These are phyloP conservation scores for Cadophora sp. DNA, from an alignment of 2,329 filamentous ascomycete genomes.

Conservation along the genomic window DNA sequence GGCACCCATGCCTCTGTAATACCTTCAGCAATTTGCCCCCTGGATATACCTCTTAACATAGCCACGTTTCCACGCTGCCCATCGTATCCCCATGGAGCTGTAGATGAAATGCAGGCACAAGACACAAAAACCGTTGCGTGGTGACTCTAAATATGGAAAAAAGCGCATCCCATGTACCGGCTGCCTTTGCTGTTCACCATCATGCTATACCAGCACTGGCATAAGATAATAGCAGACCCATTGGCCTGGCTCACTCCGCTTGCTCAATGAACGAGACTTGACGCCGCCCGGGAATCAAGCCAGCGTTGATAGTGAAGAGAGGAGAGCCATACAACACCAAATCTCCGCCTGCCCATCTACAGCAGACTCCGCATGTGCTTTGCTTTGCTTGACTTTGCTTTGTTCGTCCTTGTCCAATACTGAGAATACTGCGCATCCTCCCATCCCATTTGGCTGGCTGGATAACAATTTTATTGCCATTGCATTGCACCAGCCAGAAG, in stretches of 20 bases:
- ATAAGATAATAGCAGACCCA: not conserved
- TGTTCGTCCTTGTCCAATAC: not conserved
- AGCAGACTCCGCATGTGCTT: not conserved
- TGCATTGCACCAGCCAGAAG: not conserved
- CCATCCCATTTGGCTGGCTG: not conserved
- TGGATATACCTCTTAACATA: constrained; percentile 8
- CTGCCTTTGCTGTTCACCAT: not conserved
- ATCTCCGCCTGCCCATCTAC: not conserved
- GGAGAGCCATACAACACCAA: not conserved
- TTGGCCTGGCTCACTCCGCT: not conserved
- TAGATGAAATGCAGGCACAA: constrained; percentile 20
- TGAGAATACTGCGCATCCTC: not conserved
- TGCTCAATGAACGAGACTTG: not conserved
- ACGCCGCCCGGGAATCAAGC: not conserved
- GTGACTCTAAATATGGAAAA: constrained; percentile 24
- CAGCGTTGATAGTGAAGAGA: not conserved
- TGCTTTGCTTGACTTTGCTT: not conserved
- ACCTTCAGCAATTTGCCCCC: not conserved
- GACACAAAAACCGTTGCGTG: constrained; percentile 19
- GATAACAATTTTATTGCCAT: not conserved
- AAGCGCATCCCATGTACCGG: not conserved
- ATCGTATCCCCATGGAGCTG: constrained; percentile 4
- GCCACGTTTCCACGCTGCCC: constrained; percentile 20
- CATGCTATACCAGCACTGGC: not conserved
- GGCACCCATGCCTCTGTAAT: not conserved